Evolutionary conservation across 2,329 filamentous ascomycete genomes (phyloP), one percentile per base, ranked within the genome.

Genomic region (Cercospora zeae-maydis): DNA sequence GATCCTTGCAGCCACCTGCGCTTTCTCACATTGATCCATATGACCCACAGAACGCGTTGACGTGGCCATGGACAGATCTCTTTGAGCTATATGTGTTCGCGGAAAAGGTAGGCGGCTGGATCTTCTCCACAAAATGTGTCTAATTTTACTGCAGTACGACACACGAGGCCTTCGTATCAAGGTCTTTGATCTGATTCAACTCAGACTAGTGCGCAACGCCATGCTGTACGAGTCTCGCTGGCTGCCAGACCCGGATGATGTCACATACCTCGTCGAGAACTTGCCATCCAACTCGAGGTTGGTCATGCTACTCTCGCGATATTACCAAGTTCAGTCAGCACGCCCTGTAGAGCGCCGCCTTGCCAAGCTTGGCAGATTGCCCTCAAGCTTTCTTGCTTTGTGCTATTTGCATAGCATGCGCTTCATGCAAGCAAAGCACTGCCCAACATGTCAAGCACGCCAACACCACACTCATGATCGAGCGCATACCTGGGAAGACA

Each of bases 81-180:
- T 62, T 66, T 45, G 58, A 62, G 30, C 39, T 67, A 37, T 67
- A 65, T 33, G 31, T 58, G 16, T 66, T 67, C 36, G 61, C 61
- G 33, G 63, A 67, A 37, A 58, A 58, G 54, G 54, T 58, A 45
- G 7, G 13, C 21, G 4, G 7, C 11, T 9, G 42, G 8, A 4
- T 9, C 9, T 30, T 9, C 4, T n/a, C 3, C 1, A 27, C 11
- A 13, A n/a, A 24, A 14, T 8, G 3, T n/a, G 13, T 30, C 42
- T 47, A n/a, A 47, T 21, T 37, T 7, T 8, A 7, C 14, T 14
- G 47, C 45, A 54, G 14, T 62, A 62, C 51, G 61, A 66, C 56
- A 66, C 61, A 13, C 58, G 42, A 4, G 31, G 49, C 4, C 55
- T 67, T 16, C 63, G 65, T 24, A 45, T 49, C 14, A 54, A 53